Evolutionary conservation across 2,329 filamentous ascomycete species (phyloP).

Genomic region (Sporothrix luriei): DNA sequence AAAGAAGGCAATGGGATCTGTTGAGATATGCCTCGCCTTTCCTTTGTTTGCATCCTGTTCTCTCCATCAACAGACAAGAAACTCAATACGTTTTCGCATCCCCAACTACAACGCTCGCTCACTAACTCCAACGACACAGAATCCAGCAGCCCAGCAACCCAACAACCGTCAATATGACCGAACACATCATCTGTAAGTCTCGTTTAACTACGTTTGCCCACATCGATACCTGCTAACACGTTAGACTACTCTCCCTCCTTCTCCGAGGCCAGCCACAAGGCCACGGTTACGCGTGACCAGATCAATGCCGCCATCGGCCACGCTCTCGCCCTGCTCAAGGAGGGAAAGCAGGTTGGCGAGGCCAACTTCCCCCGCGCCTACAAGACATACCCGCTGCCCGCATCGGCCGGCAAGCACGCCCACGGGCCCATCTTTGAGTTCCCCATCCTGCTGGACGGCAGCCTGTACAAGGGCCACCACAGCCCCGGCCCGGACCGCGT

Average conservation of each 20-base stretch:
- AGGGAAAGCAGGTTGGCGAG: slow-evolving; percentile 32
- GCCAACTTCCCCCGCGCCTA: slow-evolving; percentile 32
- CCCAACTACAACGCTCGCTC: neutral
- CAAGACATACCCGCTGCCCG: slow-evolving; percentile 27
- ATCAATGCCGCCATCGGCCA: slow-evolving; percentile 30
- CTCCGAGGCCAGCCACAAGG: slow-evolving; percentile 31
- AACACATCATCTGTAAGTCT: slow-evolving; percentile 27
- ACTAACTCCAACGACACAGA: neutral
- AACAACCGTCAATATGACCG: slow-evolving; percentile 26
- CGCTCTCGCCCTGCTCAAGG: slow-evolving; percentile 31
- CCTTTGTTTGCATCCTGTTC: neutral
- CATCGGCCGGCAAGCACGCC: slow-evolving; percentile 23
- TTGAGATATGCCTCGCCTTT: neutral
- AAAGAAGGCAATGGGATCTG: no score
- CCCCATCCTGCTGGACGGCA: slow-evolving; percentile 31
- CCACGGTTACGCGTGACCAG: slow-evolving; percentile 26
- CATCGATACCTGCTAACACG: neutral
- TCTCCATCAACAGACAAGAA: neutral
- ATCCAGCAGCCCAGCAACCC: neutral
- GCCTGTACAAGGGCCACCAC: slow-evolving; percentile 29
- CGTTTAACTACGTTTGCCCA: neutral
- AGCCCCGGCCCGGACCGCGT: slow-evolving; percentile 32
- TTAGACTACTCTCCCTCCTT: slow-evolving; percentile 32
- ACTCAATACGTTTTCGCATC: no score
- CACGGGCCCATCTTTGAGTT: slow-evolving; percentile 34